Evolutionary conservation across 768 basidiomycete species (phyloP).

Genomic region (Rubroboletus satanas): DNA sequence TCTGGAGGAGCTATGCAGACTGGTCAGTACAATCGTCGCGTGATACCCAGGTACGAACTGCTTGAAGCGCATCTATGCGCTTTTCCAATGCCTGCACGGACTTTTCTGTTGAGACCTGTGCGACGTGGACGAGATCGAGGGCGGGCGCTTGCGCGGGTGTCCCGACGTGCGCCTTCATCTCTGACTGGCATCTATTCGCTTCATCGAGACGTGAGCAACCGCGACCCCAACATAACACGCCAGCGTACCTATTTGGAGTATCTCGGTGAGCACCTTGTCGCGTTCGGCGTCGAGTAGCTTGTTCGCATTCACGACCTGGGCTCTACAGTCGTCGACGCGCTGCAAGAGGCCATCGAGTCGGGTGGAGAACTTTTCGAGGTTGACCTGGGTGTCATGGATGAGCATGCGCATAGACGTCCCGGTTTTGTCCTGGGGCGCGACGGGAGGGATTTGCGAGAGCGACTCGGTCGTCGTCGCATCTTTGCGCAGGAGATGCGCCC

Average conservation of each 20-base stretch:
- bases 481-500: slow-evolving; percentile 55
- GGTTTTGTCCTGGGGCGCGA: slow-evolving; percentile 57
- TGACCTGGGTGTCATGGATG: slow-evolving; percentile 68
- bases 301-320: slow-evolving; percentile 51
- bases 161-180: slow-evolving; percentile 57
- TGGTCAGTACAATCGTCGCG: slow-evolving; percentile 10
- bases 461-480: slow-evolving; percentile 30
- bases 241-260: slow-evolving; percentile 25
- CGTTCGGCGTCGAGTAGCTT: slow-evolving; percentile 57
- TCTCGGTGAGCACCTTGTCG: slow-evolving; percentile 52
- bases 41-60: slow-evolving; percentile 32
- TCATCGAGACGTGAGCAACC: slow-evolving; percentile 9
- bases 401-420: slow-evolving; percentile 70
- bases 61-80: slow-evolving; percentile 53
- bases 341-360: slow-evolving; percentile 51
- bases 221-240: not conserved
- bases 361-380: slow-evolving; percentile 62
- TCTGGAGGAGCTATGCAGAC: slow-evolving; percentile 44
- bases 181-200: slow-evolving; percentile 65
- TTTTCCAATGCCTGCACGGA: slow-evolving; percentile 47
- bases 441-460: slow-evolving; percentile 29
- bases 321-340: slow-evolving; percentile 48
- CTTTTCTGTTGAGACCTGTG: slow-evolving; percentile 37
- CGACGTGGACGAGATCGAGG: slow-evolving; percentile 39
- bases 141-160: slow-evolving; percentile 46